phyloP scores from a whole-genome alignment of 2,329 filamentous ascomycete species.

The Hymenoscyphus linearis region DNA sequence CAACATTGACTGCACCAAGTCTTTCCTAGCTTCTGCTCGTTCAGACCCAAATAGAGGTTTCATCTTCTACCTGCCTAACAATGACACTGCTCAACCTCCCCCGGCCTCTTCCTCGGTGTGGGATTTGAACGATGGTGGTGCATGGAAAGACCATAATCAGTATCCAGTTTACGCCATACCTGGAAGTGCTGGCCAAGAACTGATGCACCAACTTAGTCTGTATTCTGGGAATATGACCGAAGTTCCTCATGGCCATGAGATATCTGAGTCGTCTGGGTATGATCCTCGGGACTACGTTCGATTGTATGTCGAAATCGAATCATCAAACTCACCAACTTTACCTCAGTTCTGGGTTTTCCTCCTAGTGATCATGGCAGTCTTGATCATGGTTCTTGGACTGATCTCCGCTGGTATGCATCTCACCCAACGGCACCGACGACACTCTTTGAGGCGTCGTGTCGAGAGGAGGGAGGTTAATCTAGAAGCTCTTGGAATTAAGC shows the following conservation, averaged over 20 bases:
- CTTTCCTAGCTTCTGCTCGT: constrained; percentile 62
- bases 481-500: constrained; percentile 79
- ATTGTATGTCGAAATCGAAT: constrained; percentile 51
- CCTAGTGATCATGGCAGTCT: constrained; percentile 63
- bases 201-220: constrained; percentile 66
- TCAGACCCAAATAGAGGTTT: constrained; percentile 56
- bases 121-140: constrained; percentile 61
- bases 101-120: constrained; percentile 59
- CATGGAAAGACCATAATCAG: constrained; percentile 66
- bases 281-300: constrained; percentile 55
- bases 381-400: constrained; percentile 60
- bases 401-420: constrained; percentile 72
- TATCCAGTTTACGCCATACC: constrained; percentile 84
- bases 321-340: constrained; percentile 44
- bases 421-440: constrained; percentile 66
- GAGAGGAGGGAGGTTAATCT: constrained; percentile 76
- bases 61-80: constrained; percentile 57
- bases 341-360: constrained; percentile 80
- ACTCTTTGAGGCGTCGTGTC: constrained; percentile 63
- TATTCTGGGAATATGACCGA: constrained; percentile 73
- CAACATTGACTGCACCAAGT: constrained; percentile 62
- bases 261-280: constrained; percentile 49
- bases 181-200: constrained; percentile 55
- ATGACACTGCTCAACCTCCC: constrained; percentile 57
- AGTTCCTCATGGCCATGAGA: constrained; percentile 53